Evolutionary conservation across 1,284 basidiomycete species (phyloP).

Genomic region (Ceraceosorus bombacis): DNA sequence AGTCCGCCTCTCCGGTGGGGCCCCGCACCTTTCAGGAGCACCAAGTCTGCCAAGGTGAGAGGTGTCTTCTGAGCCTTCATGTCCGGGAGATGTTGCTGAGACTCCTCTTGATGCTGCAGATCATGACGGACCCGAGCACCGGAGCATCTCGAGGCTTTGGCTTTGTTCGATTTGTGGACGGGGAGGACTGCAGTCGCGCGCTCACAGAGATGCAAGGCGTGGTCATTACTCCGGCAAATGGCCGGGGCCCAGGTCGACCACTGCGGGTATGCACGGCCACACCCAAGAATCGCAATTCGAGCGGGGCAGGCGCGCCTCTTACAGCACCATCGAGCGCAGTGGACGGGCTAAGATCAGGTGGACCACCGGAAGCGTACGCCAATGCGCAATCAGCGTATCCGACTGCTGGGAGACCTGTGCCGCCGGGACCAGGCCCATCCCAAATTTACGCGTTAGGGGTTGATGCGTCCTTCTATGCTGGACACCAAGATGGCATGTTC

Average conservation of each 20-base stretch:
- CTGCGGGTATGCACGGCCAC: slow-evolving; percentile 38
- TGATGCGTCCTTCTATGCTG: not conserved
- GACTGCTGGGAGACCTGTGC: too few species aligned
- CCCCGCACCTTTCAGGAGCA: slow-evolving; percentile 37
- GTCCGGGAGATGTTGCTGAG: not conserved
- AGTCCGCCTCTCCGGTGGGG: slow-evolving; percentile 25
- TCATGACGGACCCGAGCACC: slow-evolving; percentile 36
- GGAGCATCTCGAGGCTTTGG: slow-evolving; percentile 39
- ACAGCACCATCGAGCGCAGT: not conserved
- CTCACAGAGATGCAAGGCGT: slow-evolving; percentile 44
- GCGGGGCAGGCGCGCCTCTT: not conserved
- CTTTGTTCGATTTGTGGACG: slow-evolving; percentile 37
- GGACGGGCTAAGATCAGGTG: not conserved
- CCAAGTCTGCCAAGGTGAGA: slow-evolving; percentile 31
- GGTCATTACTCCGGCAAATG: slow-evolving; percentile 23
- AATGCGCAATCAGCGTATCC: too few species aligned
- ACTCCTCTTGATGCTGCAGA: slow-evolving; percentile 5
- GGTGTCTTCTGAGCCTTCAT: not conserved
- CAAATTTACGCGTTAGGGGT: not conserved
- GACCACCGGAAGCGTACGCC: not conserved
- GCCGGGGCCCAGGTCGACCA: slow-evolving; percentile 30
- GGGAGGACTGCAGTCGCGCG: slow-evolving; percentile 38
- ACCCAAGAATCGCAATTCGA: slow-evolving; percentile 29
- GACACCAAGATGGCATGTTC: not conserved
- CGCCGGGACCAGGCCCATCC: not conserved